Conservation (phyloP, 305 asterid genomes). For the Solanum chacoense region DNA sequence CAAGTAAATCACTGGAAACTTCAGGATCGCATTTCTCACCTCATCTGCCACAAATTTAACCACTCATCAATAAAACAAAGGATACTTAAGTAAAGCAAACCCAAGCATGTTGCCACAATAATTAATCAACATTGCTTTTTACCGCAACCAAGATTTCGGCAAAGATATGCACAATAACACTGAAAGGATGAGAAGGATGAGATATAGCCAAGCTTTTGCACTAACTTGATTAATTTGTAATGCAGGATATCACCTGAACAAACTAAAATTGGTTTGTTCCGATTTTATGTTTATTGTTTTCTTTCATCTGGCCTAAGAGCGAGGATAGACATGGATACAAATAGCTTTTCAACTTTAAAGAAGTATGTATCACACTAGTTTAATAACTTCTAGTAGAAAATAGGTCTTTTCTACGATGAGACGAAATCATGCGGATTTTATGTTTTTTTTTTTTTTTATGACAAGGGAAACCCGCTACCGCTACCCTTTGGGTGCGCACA, state of each 20-base stretch:
- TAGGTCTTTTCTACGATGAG: not conserved
- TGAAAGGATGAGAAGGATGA: not conserved
- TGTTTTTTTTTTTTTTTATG: not conserved
- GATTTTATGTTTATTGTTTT: not conserved
- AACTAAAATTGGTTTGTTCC: not conserved
- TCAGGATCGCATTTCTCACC: slow-evolving; percentile 24
- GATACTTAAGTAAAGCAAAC: not conserved
- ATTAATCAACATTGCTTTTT: not conserved
- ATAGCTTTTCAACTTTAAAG: not conserved
- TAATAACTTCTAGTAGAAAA: not conserved
- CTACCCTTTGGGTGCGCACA: no score
- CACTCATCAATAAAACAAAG: slow-evolving; percentile 17
- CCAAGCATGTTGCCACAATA: not conserved
- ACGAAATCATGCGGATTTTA: not conserved
- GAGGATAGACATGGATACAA: not conserved
- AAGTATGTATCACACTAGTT: not conserved
- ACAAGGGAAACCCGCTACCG: no score
- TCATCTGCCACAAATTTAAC: slow-evolving; percentile 56
- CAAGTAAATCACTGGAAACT: slow-evolving; percentile 73
- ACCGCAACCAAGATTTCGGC: not conserved
- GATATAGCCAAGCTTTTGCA: not conserved
- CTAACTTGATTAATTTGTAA: not conserved
- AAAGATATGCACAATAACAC: not conserved
- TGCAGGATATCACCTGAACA: not conserved
- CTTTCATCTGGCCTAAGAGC: not conserved